Evolutionary conservation across 345 rosid species (phyloP).

Genomic region (Linum trigynum): DNA sequence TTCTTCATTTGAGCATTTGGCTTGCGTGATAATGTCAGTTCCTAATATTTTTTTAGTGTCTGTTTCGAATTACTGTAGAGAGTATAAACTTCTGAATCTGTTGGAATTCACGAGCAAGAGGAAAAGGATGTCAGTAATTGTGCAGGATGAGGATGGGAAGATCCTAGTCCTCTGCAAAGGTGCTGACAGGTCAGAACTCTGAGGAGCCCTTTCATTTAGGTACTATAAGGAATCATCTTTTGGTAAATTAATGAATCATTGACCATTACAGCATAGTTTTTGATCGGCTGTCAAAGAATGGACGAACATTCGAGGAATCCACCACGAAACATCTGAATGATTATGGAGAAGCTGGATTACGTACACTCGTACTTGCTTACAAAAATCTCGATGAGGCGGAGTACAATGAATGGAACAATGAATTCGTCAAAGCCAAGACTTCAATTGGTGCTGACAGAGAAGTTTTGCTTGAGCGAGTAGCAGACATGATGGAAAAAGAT

Average conservation of each 20-base stretch:
- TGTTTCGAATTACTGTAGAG: conserved; percentile 43
- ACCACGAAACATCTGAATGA: conserved; percentile 77
- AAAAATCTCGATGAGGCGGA: conserved; percentile 64
- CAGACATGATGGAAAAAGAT: conserved; percentile 85
- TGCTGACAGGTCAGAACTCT: conserved; percentile 75
- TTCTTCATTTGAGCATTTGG: conserved; percentile 6
- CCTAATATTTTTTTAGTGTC: conserved; percentile 12
- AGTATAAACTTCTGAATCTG: conserved; percentile 75
- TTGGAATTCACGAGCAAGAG: conserved; percentile 96
- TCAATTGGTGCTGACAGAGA: conserved; percentile 82
- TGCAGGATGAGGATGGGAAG: conserved; percentile 71
- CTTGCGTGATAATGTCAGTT: conserved; percentile 6
- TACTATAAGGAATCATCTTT: too few species aligned
- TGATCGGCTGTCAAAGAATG: conserved; percentile 78
- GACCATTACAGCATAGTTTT: conserved; percentile 56
- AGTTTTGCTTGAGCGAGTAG: conserved; percentile 49
- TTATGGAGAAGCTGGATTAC: conserved; percentile 91
- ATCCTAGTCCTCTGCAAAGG: conserved; percentile 90
- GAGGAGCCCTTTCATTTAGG: not conserved
- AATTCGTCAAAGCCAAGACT: conserved; percentile 74
- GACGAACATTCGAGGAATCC: conserved; percentile 49
- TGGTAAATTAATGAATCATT: conserved; percentile 11
- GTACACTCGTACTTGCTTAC: conserved; percentile 76
- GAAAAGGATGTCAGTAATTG: conserved; percentile 90
- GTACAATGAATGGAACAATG: conserved; percentile 65